Conservation (phyloP, 768 basidiomycete genomes). For the Pleurotus tuber-regium region DNA sequence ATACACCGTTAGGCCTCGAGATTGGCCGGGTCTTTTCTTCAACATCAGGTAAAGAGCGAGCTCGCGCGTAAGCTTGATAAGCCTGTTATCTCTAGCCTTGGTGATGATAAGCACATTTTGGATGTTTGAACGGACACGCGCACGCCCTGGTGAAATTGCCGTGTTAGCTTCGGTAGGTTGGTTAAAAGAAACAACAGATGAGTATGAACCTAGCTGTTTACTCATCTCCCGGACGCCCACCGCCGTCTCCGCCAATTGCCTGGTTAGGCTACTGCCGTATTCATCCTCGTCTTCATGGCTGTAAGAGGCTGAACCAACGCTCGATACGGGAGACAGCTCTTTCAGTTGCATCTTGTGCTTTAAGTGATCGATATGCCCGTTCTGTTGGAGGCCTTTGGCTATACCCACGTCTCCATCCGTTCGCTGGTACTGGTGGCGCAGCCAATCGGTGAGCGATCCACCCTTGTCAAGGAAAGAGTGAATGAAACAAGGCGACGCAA, state of each 20-base stretch:
- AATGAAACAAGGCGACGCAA: slow-evolving; percentile 85
- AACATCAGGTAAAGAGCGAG: slow-evolving; percentile 95
- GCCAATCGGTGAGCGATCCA: slow-evolving; percentile 75
- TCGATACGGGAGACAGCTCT: slow-evolving; percentile 16
- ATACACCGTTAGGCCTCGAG: slow-evolving; percentile 86
- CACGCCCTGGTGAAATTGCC: slow-evolving; percentile 61
- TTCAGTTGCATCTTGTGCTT: slow-evolving; percentile 10
- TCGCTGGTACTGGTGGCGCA: slow-evolving; percentile 43
- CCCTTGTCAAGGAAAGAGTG: slow-evolving; percentile 89
- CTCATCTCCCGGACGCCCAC: slow-evolving; percentile 98
- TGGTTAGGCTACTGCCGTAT: slow-evolving; percentile 77
- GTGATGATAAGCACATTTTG: slow-evolving; percentile 95
- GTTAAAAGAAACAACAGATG: slow-evolving; percentile 5
- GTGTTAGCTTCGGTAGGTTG: not conserved
- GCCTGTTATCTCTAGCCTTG: slow-evolving; percentile 94
- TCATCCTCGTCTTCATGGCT: slow-evolving; percentile 63
- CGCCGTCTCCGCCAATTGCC: slow-evolving; percentile 94
- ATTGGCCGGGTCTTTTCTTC: slow-evolving; percentile 61
- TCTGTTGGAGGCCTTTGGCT: slow-evolving; percentile 44
- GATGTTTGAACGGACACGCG: slow-evolving; percentile 86
- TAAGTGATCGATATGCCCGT: slow-evolving; percentile 16
- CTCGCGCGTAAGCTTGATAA: slow-evolving; percentile 93
- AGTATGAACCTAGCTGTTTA: slow-evolving; percentile 84
- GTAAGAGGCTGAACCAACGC: slow-evolving; percentile 23
- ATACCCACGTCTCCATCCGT: slow-evolving; percentile 44